These are phyloP conservation scores for Ogataea dorogensis DNA, from an alignment of 805 yeast genomes.

Conservation along the genomic window DNA sequence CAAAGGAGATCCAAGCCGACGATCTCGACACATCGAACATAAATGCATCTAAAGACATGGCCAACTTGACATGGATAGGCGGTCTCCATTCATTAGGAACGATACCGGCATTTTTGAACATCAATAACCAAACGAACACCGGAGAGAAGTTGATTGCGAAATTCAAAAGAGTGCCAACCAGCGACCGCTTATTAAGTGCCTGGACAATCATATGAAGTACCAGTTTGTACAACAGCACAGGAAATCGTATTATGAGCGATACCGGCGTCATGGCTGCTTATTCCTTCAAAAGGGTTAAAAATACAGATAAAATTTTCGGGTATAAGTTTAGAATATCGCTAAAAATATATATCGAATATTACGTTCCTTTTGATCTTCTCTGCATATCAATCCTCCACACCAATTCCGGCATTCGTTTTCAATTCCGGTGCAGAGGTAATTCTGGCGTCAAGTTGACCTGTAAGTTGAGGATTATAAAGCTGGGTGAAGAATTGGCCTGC, in stretches of 20 bases:
- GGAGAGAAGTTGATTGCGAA: conserved; percentile 52
- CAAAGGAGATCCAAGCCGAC: conserved; percentile 24
- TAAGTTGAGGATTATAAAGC: conserved; percentile 13
- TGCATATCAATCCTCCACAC: conserved; percentile 5
- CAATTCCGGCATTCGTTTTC: conserved; percentile 7
- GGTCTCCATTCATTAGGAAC: conserved; percentile 59
- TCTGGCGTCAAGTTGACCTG: conserved; percentile 5
- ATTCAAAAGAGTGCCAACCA: conserved; percentile 39
- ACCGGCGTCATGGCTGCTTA: conserved; percentile 6
- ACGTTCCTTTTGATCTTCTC: too few species aligned
- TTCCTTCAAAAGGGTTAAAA: not conserved
- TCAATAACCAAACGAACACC: conserved; percentile 51
- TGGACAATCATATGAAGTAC: conserved; percentile 18
- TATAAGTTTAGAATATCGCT: too few species aligned
- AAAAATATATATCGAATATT: too few species aligned
- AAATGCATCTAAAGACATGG: conserved; percentile 42
- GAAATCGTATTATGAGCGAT: conserved; percentile 9
- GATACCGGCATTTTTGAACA: conserved; percentile 58
- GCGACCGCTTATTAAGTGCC: conserved; percentile 18
- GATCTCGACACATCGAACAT: conserved; percentile 32
- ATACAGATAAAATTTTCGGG: too few species aligned
- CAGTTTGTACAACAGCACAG: conserved; percentile 15
- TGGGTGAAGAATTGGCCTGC: conserved; percentile 17
- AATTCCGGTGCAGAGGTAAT: conserved; percentile 8
- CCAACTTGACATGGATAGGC: conserved; percentile 45